These are phyloP conservation scores for Larix kaempferi DNA, from an alignment of 75 land plant genomes.

Conservation along the genomic window DNA sequence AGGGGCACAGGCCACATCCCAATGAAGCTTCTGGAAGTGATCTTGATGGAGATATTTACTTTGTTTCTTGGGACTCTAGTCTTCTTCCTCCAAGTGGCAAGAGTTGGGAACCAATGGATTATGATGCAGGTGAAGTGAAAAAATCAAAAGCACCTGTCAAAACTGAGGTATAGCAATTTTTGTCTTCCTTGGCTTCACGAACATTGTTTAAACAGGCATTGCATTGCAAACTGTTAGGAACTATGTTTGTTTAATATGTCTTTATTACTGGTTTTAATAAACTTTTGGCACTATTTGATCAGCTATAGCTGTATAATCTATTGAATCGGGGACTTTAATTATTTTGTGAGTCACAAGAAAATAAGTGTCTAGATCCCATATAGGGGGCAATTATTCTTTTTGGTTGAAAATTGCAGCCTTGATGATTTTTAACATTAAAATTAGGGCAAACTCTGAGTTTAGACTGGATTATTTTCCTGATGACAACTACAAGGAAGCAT, in stretches of 20 bases:
- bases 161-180: constrained; percentile 33
- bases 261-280: not conserved
- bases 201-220: not conserved
- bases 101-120: constrained; percentile 81
- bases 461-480: too few relatives aligned
- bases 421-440: too few relatives aligned
- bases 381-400: too few relatives aligned
- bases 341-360: not conserved
- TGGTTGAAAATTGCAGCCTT: too few relatives aligned
- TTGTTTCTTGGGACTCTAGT: constrained; percentile 79
- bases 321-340: too few relatives aligned
- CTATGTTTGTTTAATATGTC: not conserved
- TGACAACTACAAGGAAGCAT: too few relatives aligned
- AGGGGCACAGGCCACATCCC: constrained; percentile 84
- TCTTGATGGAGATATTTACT: constrained; percentile 93
- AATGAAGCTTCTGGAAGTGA: constrained; percentile 98
- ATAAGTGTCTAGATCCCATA: not conserved
- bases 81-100: constrained; percentile 70
- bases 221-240: not conserved
- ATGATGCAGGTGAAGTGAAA: constrained; percentile 37
- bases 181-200: not conserved
- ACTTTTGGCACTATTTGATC: too few relatives aligned
- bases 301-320: not conserved
- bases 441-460: too few relatives aligned
- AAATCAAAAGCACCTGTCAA: constrained; percentile 22